phyloP scores from a whole-genome alignment of 768 basidiomycete genomes.

The Cubamyces sp. region DNA sequence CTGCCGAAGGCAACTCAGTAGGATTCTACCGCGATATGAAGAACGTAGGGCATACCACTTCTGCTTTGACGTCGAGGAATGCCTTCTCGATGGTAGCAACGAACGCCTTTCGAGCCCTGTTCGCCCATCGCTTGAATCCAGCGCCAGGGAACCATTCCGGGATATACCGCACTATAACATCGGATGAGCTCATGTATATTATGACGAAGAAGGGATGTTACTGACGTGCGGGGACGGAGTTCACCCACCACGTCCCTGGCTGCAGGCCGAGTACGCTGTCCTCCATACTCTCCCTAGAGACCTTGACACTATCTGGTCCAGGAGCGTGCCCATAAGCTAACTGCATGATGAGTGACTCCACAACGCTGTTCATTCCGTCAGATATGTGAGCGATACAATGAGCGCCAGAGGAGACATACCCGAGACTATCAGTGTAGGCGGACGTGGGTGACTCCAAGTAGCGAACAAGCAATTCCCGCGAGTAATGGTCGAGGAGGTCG shows the following conservation, averaged over 20 bases:
- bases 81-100: conserved; percentile 7
- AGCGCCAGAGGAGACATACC: background rate
- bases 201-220: background rate
- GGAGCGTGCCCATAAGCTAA: conserved; percentile 39
- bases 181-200: background rate
- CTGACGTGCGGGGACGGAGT: conserved; percentile 33
- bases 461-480: conserved; percentile 39
- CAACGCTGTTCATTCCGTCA: background rate
- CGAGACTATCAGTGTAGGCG: background rate
- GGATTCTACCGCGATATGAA: no score
- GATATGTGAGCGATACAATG: no score
- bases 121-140: conserved; percentile 25
- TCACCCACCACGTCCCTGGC: conserved; percentile 49
- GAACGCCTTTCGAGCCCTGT: conserved; percentile 6
- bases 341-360: background rate
- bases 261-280: conserved; percentile 36
- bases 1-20: no score
- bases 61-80: conserved; percentile 18
- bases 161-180: conserved; percentile 15
- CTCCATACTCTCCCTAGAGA: conserved; percentile 42
- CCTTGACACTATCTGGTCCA: conserved; percentile 45
- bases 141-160: conserved; percentile 32
- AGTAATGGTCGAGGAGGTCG: background rate
- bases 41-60: background rate
- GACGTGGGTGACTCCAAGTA: background rate